Percentiles rank a stretch among this genome's conserved stretches.
Conservation (phyloP, 1,284 basidiomycete genomes). For the Leccinum insigne region DNA sequence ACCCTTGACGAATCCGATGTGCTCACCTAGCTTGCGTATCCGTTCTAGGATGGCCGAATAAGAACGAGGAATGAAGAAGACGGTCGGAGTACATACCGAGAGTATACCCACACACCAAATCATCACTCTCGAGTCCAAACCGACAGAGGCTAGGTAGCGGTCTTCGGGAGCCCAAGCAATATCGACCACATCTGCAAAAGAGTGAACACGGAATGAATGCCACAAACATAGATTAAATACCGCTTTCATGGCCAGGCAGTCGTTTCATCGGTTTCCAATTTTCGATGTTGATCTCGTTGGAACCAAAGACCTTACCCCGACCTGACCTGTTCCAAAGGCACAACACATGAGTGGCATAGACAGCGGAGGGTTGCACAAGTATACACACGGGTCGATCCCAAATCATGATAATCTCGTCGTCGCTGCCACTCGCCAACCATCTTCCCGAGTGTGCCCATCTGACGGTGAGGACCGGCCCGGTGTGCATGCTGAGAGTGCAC, state of each 20-base stretch:
- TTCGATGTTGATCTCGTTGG: constrained; percentile 94
- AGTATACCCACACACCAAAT: constrained; percentile 30
- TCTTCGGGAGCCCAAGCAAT: constrained; percentile 95
- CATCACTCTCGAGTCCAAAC: constrained; percentile 88
- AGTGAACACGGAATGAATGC: constrained; percentile 1
- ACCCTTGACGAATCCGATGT: constrained; percentile 98
- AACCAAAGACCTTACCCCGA: constrained; percentile 87
- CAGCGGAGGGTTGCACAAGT: not conserved
- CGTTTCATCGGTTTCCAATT: constrained; percentile 95
- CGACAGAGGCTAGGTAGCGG: constrained; percentile 91
- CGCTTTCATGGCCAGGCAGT: constrained; percentile 91
- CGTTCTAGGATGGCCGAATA: constrained; percentile 52
- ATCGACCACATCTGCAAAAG: constrained; percentile 85
- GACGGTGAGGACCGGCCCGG: constrained; percentile 93
- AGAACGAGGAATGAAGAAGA: not conserved
- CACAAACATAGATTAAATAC: constrained; percentile 40
- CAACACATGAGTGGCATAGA: constrained; percentile 1
- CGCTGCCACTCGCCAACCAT: constrained; percentile 95
- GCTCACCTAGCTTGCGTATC: constrained; percentile 81
- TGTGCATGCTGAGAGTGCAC: constrained; percentile 92
- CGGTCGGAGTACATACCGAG: too few relatives aligned
- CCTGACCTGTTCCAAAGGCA: constrained; percentile 52
- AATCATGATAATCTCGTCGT: constrained; percentile 94
- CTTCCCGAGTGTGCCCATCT: constrained; percentile 95
- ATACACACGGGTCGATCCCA: constrained; percentile 96